These are phyloP conservation scores for Chytriomyces hyalinus DNA, from an alignment of 192 early-diverging fungal species.

Conservation along the genomic window DNA sequence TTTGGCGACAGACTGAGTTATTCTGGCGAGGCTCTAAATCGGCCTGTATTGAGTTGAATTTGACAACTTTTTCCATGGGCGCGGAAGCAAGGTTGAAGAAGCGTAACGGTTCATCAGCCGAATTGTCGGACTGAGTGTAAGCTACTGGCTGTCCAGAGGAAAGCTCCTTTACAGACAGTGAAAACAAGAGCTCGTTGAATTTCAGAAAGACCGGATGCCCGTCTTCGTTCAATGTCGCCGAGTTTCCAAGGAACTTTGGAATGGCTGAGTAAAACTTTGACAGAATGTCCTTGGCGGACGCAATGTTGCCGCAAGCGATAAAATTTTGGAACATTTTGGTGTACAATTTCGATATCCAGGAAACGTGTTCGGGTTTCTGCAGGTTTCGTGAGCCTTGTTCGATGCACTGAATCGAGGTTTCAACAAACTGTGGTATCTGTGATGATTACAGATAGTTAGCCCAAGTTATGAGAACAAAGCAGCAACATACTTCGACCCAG, in stretches of 20 bases:
- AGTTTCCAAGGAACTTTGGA: neutral
- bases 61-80: no score
- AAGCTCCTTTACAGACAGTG: neutral
- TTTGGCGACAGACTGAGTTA: no score
- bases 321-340: neutral
- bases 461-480: neutral
- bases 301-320: neutral
- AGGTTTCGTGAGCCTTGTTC: conserved; percentile 12
- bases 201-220: neutral
- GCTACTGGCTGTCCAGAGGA: neutral
- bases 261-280: neutral
- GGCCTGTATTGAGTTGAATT: no score
- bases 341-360: conserved; percentile 13
- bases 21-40: no score
- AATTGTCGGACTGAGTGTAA: no score
- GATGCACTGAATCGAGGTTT: neutral
- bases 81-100: no score
- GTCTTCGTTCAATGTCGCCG: neutral
- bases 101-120: no score
- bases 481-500: conserved; percentile 16
- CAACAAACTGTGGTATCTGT: neutral
- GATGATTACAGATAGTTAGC: neutral
- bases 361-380: neutral
- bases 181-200: conserved; percentile 1
- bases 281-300: neutral